Evolutionary conservation across 2,329 filamentous ascomycete species (phyloP), one percentile per base, ranked within the genome.

Genomic region (Pestalotiopsis sp.): DNA sequence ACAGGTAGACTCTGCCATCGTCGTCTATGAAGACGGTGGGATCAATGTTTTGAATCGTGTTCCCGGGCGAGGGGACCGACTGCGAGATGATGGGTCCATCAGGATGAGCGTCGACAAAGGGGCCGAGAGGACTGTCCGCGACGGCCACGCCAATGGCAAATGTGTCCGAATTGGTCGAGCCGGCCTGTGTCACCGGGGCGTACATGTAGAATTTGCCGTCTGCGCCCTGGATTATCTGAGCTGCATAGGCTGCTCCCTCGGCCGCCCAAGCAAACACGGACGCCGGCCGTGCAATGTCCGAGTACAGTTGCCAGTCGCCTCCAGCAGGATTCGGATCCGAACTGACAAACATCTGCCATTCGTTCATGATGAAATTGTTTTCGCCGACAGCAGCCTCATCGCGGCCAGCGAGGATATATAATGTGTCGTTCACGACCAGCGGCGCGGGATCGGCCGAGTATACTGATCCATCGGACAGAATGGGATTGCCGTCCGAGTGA

Each of bases 101-200:
- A 0, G 77, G 75, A 30, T 80, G 75, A 0, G 78, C 77, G 55
- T 81, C 79, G 0, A 66, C 71, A 66, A 76, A 81, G 4, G 80
- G 79, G 0, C 80, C 80, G 2, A 74, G 69, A 0, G 78, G 76
- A 4, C 69, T 75, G 35, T 77, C 73, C 1, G 79, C 74, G 1
- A 80, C 78, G 5, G 75, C 79, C 1, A 81, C 79, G 0, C 80
- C 79, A 11, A 81, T 81, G 1, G 75, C 78, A 69, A 81, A 81
- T 1, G 74, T 70, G 22, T 80, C 79, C 10, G 72, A 65, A 2
- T 74, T 73, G n/a, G 70, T 70, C 6, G 71, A 68, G 35, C 71
- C 68, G 10, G 71, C 68, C 68, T 80, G 71, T 0, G 73, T 75
- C 3, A 80, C 77, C 0, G 79, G 78, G 0, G 78, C 75, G 58